Evolutionary conservation across 1,139 yeast genomes (phyloP).

Genomic region (Nakaseomyces nivariensis): DNA sequence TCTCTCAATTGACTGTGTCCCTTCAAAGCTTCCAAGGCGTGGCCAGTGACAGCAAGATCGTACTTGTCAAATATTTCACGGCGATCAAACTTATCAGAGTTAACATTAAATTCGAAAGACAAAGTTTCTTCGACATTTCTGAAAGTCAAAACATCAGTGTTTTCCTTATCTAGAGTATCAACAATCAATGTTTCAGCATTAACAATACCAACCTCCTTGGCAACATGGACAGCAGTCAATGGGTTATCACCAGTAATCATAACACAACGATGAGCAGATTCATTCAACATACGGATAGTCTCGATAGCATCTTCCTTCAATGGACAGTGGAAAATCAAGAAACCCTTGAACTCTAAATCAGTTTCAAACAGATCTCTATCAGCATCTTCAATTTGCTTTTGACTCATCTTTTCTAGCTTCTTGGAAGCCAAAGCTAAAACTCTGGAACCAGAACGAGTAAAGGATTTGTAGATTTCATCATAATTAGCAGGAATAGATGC

Average conservation of each 20-base stretch:
- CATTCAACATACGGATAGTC: constrained; percentile 85
- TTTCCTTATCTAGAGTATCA: constrained; percentile 67
- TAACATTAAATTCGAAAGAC: constrained; percentile 56
- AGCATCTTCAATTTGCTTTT: constrained; percentile 43
- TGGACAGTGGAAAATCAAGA: constrained; percentile 95
- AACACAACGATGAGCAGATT: constrained; percentile 87
- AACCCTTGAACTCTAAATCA: constrained; percentile 74
- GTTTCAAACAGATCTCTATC: constrained; percentile 71
- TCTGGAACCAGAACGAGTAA: constrained; percentile 92
- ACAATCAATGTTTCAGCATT: constrained; percentile 74
- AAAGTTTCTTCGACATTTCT: constrained; percentile 72
- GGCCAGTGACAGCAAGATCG: constrained; percentile 91
- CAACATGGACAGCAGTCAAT: constrained; percentile 95
- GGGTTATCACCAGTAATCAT: constrained; percentile 99
- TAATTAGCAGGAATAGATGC: constrained; percentile 62
- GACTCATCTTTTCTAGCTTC: constrained; percentile 45
- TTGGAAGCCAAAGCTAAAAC: constrained; percentile 91
- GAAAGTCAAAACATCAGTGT: constrained; percentile 64
- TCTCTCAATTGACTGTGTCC: constrained; percentile 59
- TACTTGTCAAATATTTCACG: constrained; percentile 47
- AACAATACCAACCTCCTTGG: constrained; percentile 82
- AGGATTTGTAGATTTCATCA: constrained; percentile 80
- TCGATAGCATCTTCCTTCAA: constrained; percentile 87
- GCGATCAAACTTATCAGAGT: constrained; percentile 46
- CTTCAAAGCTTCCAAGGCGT: constrained; percentile 61